These are phyloP conservation scores for Paramecium bursaria DNA, from an alignment of 73 alveolate genomes.

Conservation along the genomic window DNA sequence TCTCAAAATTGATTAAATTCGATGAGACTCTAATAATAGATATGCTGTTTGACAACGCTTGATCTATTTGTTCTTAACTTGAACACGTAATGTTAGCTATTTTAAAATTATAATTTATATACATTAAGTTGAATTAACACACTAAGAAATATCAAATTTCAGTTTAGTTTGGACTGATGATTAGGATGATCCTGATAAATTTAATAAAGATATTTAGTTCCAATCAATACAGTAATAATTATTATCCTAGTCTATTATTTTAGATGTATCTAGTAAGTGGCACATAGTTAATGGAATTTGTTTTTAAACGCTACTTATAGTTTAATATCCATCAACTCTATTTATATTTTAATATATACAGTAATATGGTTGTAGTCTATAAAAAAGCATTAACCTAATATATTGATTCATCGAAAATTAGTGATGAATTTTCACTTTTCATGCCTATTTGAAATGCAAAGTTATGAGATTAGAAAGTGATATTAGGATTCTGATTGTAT, in stretches of 20 bases:
- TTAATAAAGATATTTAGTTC: not conserved
- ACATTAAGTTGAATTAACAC: too few species aligned
- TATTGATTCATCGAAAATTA: conserved; percentile 56
- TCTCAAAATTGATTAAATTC: too few species aligned
- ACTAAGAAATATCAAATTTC: too few species aligned
- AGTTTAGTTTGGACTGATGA: too few species aligned
- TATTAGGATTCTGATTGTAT: conserved; percentile 25
- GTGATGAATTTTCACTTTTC: too few species aligned
- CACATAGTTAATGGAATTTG: conserved; percentile 9
- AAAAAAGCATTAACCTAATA: conserved; percentile 18
- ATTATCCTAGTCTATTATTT: not conserved
- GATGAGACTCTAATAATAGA: too few species aligned
- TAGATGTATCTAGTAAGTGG: not conserved
- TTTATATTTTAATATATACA: not conserved
- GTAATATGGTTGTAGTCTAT: not conserved
- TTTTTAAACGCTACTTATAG: too few species aligned
- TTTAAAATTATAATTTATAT: too few species aligned
- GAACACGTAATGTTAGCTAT: too few species aligned
- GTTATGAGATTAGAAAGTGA: conserved; percentile 16
- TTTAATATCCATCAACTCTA: not conserved
- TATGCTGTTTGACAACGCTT: too few species aligned
- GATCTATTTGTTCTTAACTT: too few species aligned
- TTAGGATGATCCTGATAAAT: conserved; percentile 17
- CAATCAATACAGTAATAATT: conserved; percentile 56
- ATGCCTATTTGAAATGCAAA: not conserved